phyloP scores from a whole-genome alignment of 805 yeast genomes.

The Schizosaccharomyces japonicus region DNA sequence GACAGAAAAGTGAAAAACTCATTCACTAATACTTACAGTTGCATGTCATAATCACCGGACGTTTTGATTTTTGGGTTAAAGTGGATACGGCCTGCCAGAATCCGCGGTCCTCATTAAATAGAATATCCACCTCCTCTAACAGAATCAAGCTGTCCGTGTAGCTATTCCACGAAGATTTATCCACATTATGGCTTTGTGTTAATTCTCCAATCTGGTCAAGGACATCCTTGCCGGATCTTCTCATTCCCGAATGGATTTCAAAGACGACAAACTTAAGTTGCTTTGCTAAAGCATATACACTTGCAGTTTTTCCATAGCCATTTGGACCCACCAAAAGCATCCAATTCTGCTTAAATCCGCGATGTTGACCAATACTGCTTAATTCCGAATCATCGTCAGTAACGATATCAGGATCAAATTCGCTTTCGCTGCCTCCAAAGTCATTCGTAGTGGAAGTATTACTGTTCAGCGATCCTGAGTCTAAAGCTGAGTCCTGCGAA shows the following conservation, averaged over 20 bases:
- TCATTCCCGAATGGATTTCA: slow-evolving; percentile 56
- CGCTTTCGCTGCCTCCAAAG: too few species aligned
- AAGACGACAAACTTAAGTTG: slow-evolving; percentile 47
- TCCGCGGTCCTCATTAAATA: slow-evolving; percentile 52
- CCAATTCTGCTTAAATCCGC: slow-evolving; percentile 12
- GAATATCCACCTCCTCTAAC: slow-evolving; percentile 64
- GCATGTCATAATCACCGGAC: slow-evolving; percentile 53
- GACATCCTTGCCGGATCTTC: slow-evolving; percentile 50
- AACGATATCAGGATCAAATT: background rate
- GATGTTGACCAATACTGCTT: background rate
- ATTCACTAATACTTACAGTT: slow-evolving; percentile 7
- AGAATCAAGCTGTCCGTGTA: slow-evolving; percentile 25
- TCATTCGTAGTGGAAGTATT: background rate
- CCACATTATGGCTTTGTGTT: slow-evolving; percentile 63
- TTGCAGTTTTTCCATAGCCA: slow-evolving; percentile 59
- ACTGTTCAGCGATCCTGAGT: background rate
- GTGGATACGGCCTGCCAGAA: slow-evolving; percentile 58
- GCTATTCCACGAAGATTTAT: slow-evolving; percentile 12
- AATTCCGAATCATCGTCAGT: background rate
- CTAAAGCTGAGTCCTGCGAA: background rate
- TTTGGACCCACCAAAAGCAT: slow-evolving; percentile 43
- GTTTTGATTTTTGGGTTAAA: slow-evolving; percentile 32
- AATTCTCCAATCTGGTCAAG: slow-evolving; percentile 43
- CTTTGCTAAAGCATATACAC: slow-evolving; percentile 42
- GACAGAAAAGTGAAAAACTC: background rate